These are phyloP conservation scores for Eustoma russellianum DNA, from an alignment of 257 asterid species.

Conservation along the genomic window DNA sequence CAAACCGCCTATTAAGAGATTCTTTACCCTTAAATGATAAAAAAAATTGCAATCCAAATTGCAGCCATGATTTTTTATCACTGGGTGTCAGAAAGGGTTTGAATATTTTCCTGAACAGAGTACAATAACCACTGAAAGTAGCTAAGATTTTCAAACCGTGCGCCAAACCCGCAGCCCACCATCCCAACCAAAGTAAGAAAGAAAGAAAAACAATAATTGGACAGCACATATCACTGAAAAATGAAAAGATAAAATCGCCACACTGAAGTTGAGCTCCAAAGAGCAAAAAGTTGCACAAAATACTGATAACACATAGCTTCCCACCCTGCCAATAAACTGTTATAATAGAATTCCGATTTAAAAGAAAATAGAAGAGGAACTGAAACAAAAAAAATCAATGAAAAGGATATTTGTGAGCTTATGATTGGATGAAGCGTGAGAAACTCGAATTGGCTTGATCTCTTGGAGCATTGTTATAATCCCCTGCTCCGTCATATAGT, in stretches of 20 bases:
- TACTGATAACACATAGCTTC: not conserved
- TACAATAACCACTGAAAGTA: too few species aligned
- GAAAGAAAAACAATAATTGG: too few species aligned
- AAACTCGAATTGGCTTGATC: constrained; percentile 55
- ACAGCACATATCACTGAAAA: too few species aligned
- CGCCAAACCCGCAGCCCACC: too few species aligned
- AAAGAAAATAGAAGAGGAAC: not conserved
- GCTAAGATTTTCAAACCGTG: too few species aligned
- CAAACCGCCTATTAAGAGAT: too few species aligned
- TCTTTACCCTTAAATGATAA: too few species aligned
- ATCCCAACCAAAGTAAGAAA: too few species aligned
- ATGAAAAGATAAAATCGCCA: not conserved
- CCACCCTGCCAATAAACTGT: not conserved
- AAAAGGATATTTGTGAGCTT: constrained; percentile 86
- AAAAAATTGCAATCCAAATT: too few species aligned
- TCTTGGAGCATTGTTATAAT: constrained; percentile 40
- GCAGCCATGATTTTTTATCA: too few species aligned
- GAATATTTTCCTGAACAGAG: too few species aligned
- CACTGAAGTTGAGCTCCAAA: not conserved
- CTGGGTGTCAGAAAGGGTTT: too few species aligned
- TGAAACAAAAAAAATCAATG: not conserved
- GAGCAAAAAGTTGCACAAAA: not conserved
- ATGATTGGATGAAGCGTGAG: constrained; percentile 29
- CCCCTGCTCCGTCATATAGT: constrained; percentile 61
- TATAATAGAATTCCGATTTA: not conserved